Base-by-base conservation (phyloP, 2,329 filamentous ascomycete genomes). In the Fusarium tricinctum region DNA sequence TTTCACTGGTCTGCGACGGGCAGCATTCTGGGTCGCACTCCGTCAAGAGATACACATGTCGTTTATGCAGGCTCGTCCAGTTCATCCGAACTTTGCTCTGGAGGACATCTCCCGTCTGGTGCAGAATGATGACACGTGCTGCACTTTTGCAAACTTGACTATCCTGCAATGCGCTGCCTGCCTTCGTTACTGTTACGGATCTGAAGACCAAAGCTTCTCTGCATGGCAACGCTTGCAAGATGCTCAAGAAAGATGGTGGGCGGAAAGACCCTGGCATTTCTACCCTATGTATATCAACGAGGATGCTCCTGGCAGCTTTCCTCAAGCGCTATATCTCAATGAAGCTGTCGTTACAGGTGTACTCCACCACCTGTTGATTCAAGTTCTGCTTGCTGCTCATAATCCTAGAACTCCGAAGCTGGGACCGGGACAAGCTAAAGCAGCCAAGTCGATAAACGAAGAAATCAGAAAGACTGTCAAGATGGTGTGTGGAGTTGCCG, bases 11-110 rank as follows among this genome's bases (percentile, higher is more conserved):
- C 64, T 77, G 5, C 72, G 74, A 0, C 63, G 74, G 2, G 74
- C 75, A 5, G 71, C 74, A 2, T 77, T 76, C 39, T 76, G 72
- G 75, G 66, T 75, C 2, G 75, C 73, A 2, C 58, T 77, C 3
- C 66, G 67, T 9, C 75, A 75, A 43, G 75, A 77, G 42, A 75
- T 77, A 30, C 73, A 76, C 39, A 75, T 75, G 73, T 73, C 75
- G 5, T 75, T 77, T 19, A 69, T 74, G 23, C 75, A 77, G n/a
- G 64, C 67, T 2, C 73, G 75, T 2, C 69, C 73, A 0, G 75
- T 77, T 1, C 69, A 76, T 19, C 65, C 73, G 10, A 77, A 73
- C 47, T 74, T 74, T 44, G 70, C 60, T 3, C 7, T 74, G 6
- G 69, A 74, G 10, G 69, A 66, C 20, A 71, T 75, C 6, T 68